Conservation (phyloP, 2,329 filamentous ascomycete species). For the Trichophyton mentagrophytes region DNA sequence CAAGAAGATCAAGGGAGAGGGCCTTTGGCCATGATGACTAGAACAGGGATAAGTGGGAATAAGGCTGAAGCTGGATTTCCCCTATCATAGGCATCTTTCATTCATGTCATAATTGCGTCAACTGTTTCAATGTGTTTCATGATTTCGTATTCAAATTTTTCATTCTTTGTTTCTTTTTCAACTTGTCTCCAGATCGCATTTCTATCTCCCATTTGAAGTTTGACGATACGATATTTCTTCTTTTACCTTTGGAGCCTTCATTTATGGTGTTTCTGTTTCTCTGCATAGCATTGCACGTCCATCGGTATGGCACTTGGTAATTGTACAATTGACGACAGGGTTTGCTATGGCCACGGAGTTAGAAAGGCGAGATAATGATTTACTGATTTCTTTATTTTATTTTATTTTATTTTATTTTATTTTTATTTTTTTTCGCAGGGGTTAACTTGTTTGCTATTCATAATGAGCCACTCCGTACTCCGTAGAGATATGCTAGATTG, state of each 20-base stretch:
- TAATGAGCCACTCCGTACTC: too few relatives aligned
- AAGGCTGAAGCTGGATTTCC: neutral
- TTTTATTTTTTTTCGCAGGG: neutral
- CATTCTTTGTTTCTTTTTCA: neutral
- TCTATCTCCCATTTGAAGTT: neutral
- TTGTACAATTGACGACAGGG: slow-evolving; percentile 4
- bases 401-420: neutral
- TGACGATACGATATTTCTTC: neutral
- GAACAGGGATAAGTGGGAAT: neutral
- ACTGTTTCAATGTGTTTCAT: slow-evolving; percentile 1
- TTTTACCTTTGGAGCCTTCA: neutral
- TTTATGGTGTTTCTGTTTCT: neutral
- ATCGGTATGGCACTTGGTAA: neutral
- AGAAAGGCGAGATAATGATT: neutral
- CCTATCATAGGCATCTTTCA: neutral
- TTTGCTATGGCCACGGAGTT: neutral
- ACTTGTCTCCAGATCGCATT: neutral
- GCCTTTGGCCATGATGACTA: neutral
- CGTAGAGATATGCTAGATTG: too few relatives aligned
- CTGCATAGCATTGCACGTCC: slow-evolving; percentile 1
- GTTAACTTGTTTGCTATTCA: too few relatives aligned
- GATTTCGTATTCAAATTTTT: neutral
- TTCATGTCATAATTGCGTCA: neutral
- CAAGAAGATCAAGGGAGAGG: slow-evolving; percentile 1
- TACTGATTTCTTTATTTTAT: neutral